These are phyloP conservation scores for Malassezia yamatoensis DNA, from an alignment of 1,284 basidiomycete genomes.

Conservation along the genomic window DNA sequence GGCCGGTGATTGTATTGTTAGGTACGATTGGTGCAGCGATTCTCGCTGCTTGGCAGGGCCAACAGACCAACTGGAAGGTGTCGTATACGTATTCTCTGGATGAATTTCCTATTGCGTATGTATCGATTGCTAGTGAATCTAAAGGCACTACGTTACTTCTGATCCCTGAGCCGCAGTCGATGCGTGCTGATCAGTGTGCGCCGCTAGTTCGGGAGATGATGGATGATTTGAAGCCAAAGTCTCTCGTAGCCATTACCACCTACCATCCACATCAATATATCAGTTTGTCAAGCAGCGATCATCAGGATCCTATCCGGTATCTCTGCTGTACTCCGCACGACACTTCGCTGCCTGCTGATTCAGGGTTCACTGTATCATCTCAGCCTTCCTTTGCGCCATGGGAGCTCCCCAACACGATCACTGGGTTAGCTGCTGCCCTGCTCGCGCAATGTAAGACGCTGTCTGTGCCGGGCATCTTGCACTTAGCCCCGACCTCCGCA, in stretches of 20 bases:
- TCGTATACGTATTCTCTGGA: background rate
- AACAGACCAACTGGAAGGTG: background rate
- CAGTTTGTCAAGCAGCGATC: no score
- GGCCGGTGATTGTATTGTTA: background rate
- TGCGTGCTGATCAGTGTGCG: background rate
- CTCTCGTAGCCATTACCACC: background rate
- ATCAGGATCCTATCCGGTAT: no score
- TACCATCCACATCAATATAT: background rate
- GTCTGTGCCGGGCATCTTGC: background rate
- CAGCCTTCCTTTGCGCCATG: background rate
- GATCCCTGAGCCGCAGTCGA: background rate
- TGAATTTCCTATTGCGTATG: background rate
- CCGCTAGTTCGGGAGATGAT: background rate
- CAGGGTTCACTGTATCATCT: no score
- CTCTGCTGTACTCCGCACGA: no score
- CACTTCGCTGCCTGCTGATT: no score
- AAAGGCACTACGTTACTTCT: background rate
- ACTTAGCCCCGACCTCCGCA: background rate
- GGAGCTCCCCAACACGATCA: conserved; percentile 9
- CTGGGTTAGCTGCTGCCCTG: conserved; percentile 7
- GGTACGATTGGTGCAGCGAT: conserved; percentile 1
- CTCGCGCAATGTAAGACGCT: background rate
- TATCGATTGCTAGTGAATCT: background rate
- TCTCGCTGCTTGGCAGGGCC: background rate
- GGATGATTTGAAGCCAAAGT: background rate